These are phyloP conservation scores for Entelexis sorbosivorans DNA, from an alignment of 1,139 yeast species.

Conservation along the genomic window DNA sequence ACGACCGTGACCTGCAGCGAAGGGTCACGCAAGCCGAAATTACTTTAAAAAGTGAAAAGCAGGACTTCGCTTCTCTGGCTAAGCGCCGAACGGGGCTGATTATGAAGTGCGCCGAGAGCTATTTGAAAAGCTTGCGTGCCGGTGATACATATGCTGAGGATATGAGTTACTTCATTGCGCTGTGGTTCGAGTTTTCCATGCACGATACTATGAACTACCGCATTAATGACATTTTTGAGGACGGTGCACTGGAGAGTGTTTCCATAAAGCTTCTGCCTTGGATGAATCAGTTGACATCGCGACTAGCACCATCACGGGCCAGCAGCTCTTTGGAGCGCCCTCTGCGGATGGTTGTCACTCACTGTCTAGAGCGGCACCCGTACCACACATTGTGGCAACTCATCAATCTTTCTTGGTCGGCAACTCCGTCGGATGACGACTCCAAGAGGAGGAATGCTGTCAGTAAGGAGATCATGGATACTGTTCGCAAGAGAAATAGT, in stretches of 20 bases:
- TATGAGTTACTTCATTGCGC: conserved; percentile 65
- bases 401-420: conserved; percentile 7
- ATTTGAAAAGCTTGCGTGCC: conserved; percentile 40
- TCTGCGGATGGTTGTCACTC: conserved; percentile 41
- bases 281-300: conserved; percentile 73
- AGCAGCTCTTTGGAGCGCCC: conserved; percentile 55
- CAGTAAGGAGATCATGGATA: background rate
- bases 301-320: no score
- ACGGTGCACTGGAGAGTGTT: background rate
- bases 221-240: background rate
- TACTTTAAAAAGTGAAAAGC: conserved; percentile 8
- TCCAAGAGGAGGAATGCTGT: conserved; percentile 1
- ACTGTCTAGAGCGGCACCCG: conserved; percentile 56
- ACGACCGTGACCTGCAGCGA: conserved; percentile 22
- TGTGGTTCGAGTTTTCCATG: conserved; percentile 65
- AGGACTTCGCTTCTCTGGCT: background rate
- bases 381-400: conserved; percentile 58
- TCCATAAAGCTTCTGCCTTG: conserved; percentile 55
- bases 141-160: conserved; percentile 43
- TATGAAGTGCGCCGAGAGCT: conserved; percentile 48
- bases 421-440: background rate
- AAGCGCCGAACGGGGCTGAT: conserved; percentile 39
- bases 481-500: background rate
- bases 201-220: conserved; percentile 32
- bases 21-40: background rate